These are phyloP conservation scores for Didymosphaeria variabile DNA, from an alignment of 2,329 filamentous ascomycete species.

Conservation along the genomic window DNA sequence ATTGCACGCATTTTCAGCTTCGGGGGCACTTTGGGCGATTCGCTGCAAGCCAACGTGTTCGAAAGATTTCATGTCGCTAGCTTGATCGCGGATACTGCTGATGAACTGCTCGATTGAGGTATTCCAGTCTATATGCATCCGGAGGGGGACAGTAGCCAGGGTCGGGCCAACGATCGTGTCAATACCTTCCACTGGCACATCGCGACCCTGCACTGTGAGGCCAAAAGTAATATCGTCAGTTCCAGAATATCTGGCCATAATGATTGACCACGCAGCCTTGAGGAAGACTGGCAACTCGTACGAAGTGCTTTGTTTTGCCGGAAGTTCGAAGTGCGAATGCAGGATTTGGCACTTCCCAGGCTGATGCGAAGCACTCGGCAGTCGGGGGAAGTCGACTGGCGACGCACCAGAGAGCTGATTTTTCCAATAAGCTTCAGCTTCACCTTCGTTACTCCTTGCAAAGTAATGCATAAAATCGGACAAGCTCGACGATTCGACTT, in stretches of 20 bases:
- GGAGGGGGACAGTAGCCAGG: conserved; percentile 1
- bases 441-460: not conserved
- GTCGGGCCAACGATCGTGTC: conserved; percentile 1
- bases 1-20: not conserved
- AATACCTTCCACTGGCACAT: not conserved
- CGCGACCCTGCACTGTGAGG: conserved; percentile 4
- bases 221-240: conserved; percentile 1
- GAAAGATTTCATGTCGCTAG: conserved; percentile 4
- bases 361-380: not conserved
- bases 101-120: not conserved
- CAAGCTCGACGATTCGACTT: not conserved
- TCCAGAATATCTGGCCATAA: not conserved
- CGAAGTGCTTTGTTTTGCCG: not conserved
- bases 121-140: conserved; percentile 1
- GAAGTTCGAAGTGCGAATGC: not conserved
- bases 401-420: not conserved
- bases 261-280: conserved; percentile 4
- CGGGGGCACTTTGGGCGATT: not conserved
- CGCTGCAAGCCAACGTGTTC: conserved; percentile 3
- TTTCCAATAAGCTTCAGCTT: not conserved
- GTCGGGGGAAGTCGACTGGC: conserved; percentile 2
- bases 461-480: not conserved
- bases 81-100: not conserved
- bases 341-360: not conserved
- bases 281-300: not conserved